Evolutionary conservation across 2,329 filamentous ascomycete genomes (phyloP), one percentile per base, ranked within the genome.

Genomic region (Capronia epimyces): DNA sequence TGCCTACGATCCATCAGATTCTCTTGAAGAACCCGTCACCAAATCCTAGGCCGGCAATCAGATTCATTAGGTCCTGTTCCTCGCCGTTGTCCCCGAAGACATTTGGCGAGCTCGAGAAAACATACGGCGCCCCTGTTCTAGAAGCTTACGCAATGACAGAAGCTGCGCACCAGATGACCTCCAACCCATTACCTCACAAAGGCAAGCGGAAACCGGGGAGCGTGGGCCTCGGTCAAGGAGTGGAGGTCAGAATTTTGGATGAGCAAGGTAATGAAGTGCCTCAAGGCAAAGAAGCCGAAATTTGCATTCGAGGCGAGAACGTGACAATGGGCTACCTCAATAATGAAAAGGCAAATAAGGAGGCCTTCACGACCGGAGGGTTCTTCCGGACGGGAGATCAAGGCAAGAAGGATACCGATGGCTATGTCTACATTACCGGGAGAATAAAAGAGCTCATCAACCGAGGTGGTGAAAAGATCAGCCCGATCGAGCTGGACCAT

Each of bases 131-230:
- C 0, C 88, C 89, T 0, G 89, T 95, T 0, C 77, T 95, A 15
- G 89, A 94, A 71, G 89, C 89, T 8, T 94, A 94, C 63, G 89
- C 89, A 59, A 95, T 95, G 89, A 94, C 89, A 34, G 89, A 94
- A 72, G 89, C 87, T 5, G 82, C 89, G 1, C 68, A 70, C 50
- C 68, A 70, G 49, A 70, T 70, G 67, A 69, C 67, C 31, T 69
- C 67, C 21, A 86, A 84, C 71, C 83, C 82, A 16, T 74, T 86
- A 0, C 86, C 87, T 2, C 79, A 81, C 0, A 29, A 43, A 42
- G 83, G 74, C 15, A 83, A 86, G 70, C 81, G 87, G 61, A 84
- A 86, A 72, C 87, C 89, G 0, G 89, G 89, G 43, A 88, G 83
- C 42, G 89, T 94, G 2, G 89, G 89, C 13, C 65, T 93, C 24